Evolutionary conservation across 2,329 filamentous ascomycete species (phyloP), one percentile per base, ranked within the genome.

Genomic region (Fusarium sublunatum): DNA sequence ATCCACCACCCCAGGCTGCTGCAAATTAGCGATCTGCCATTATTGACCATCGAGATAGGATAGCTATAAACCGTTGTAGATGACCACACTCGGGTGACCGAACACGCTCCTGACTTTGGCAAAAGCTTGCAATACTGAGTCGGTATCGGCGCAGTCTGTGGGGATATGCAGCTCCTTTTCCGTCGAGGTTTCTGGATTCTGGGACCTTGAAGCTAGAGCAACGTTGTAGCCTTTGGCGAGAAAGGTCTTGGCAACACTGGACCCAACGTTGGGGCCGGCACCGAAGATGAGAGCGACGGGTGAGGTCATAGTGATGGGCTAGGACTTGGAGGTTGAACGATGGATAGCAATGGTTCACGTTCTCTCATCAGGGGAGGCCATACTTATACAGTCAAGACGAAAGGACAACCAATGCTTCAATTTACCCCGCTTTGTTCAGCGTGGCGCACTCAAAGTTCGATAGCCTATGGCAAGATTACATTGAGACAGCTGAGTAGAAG

Each of bases 241-340:
- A 5, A 64, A 50, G 3, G 54, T 36, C 12, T 64, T 32, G 2
- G 60, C 60, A 4, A 64, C 49, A 6, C 44, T 45, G n/a, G 24
- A 32, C 6, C 60, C 60, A 11, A 60, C 35, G 2, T 47, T 56
- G n/a, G 60, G 45, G 4, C 60, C 60, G 0, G 60, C 54, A 3
- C 60, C 60, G 5, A 64, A 50, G 10, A 64, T 51, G 6, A 64
- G 54, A 8, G 22, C 51, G 0, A 47, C 10, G 7, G 40, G 32
- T 2, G 47, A 39, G 10, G 39, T 19, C 57, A 60, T 60, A 8
- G 8, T 7, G 9, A 9, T 6, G 3, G 5, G 7, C 3, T 19
- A 19, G 6, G n/a, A 13, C 19, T 19, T 2, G 2, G 32, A 35
- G 29, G 8, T 35, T 15, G 13, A 32, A 19, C 13, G 28, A 32